Evolutionary conservation across 768 basidiomycete species (phyloP).

Genomic region (Lyophyllum atratum): DNA sequence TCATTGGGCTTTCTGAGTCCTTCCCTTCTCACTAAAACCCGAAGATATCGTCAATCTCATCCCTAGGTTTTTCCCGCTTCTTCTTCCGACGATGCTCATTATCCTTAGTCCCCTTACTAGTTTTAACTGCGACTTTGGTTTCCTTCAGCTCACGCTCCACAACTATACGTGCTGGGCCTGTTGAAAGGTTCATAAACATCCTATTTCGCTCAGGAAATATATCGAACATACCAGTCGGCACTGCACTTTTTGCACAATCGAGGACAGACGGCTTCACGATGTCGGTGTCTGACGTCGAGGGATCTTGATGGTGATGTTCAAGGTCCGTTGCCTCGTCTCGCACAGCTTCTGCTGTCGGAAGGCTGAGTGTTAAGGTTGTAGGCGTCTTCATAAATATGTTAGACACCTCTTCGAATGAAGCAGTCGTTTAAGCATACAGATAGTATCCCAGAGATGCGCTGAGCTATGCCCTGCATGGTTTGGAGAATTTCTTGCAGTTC

Average conservation of each 20-base stretch:
- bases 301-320: neutral
- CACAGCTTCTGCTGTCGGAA: neutral
- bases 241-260: neutral
- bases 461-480: slow-evolving; percentile 25
- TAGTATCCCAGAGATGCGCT: slow-evolving; percentile 27
- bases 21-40: slow-evolving; percentile 29
- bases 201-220: neutral
- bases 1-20: too few relatives aligned
- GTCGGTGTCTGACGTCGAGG: neutral
- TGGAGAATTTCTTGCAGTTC: slow-evolving; percentile 45
- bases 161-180: slow-evolving; percentile 6
- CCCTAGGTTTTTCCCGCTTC: slow-evolving; percentile 41
- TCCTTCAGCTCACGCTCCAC: slow-evolving; percentile 1
- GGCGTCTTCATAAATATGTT: neutral
- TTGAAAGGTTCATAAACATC: neutral
- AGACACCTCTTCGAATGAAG: neutral
- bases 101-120: neutral
- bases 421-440: slow-evolving; percentile 27
- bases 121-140: neutral
- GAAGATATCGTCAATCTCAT: slow-evolving; percentile 77
- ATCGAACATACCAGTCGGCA: neutral
- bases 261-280: neutral
- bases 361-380: neutral
- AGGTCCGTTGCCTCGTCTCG: neutral
- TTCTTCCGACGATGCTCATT: slow-evolving; percentile 17